Evolutionary conservation across 148 eudicot genomes (phyloP).

Genomic region (Cornus kousa): DNA sequence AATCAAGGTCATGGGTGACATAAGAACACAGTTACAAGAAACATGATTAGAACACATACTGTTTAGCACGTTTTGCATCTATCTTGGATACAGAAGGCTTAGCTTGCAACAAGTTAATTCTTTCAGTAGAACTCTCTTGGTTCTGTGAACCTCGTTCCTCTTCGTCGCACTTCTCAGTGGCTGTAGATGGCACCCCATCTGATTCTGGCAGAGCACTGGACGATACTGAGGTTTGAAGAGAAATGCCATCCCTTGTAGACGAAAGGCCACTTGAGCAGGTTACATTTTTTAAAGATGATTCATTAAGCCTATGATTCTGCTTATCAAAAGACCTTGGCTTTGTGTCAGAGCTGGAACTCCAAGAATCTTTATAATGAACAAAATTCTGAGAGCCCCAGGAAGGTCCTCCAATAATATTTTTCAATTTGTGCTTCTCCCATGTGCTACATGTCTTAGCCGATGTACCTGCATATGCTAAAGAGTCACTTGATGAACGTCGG

Average conservation of each 20-base stretch:
- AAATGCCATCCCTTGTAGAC: conserved; percentile 20
- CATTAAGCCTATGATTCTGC: conserved; percentile 18
- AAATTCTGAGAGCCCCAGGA: conserved; percentile 27
- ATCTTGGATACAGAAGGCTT: conserved; percentile 46
- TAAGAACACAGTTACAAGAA: not conserved
- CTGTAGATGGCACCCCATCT: conserved; percentile 15
- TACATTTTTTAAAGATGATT: not conserved
- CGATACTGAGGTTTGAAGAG: conserved; percentile 22
- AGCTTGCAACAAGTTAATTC: conserved; percentile 25
- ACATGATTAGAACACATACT: conserved; percentile 37
- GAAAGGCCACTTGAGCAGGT: not conserved
- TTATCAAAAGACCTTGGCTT: conserved; percentile 19
- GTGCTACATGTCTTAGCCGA: conserved; percentile 11
- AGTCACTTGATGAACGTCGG: conserved; percentile 68
- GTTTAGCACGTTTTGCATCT: conserved; percentile 66
- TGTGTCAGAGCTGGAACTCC: conserved; percentile 12
- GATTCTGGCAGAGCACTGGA: conserved; percentile 27
- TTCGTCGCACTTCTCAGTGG: conserved; percentile 26
- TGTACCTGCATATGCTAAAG: conserved; percentile 46
- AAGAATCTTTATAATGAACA: conserved; percentile 19
- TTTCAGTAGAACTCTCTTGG: conserved; percentile 31
- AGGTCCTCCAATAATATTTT: conserved; percentile 9
- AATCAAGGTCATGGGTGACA: not conserved
- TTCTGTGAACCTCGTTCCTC: conserved; percentile 29
- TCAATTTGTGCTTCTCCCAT: conserved; percentile 21